Evolutionary conservation across 2,329 filamentous ascomycete species (phyloP), one percentile per base, ranked within the genome.

Genomic region (Neofusicoccum cordaticola): DNA sequence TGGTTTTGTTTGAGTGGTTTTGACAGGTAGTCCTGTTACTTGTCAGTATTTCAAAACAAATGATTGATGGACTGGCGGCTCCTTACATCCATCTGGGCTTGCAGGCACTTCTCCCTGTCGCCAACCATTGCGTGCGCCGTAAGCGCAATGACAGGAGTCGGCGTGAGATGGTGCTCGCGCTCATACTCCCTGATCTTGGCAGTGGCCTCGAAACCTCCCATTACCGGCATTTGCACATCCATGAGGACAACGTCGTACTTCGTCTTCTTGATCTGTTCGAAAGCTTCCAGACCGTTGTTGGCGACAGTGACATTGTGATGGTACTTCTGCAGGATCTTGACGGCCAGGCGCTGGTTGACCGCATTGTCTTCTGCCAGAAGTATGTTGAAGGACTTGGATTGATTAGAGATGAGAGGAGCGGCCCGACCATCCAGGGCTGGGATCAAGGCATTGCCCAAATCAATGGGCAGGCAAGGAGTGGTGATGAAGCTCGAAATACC

Each of bases 171-270:
- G 70, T 92, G 86, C 68, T 89, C 90, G 66, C 90, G 88, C 77
- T 99, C 95, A 77, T 94, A 98, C 76, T 97, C 93, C 72, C 95
- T 88, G 70, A 99, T 99, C 82, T 97, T 97, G 70, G 89, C 91
- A 4, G 95, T 99, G 13, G 95, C 93, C 79, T 99, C 95, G 75
- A 99, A 98, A 68, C 87, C 81, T 80, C 91, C 89, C 93, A 98
- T 98, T 72, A 98, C 91, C n/a, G 95, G 95, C 95, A 99, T 99
- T 77, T 98, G 95, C 17, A 99, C 95, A 75, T 99, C 95, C 95
- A 99, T 99, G 56, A 99, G 85, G 68, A 99, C 95, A 67, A 97
- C 92, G 77, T 99, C 95, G 76, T 96, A 99, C 75, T 92, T 90
- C 80, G 90, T 94, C 75, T 89, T 87, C 83, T 96, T 93, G 71